These are phyloP conservation scores for Pseudogymnoascus sp. DNA, from an alignment of 2,329 filamentous ascomycete species.

Conservation along the genomic window DNA sequence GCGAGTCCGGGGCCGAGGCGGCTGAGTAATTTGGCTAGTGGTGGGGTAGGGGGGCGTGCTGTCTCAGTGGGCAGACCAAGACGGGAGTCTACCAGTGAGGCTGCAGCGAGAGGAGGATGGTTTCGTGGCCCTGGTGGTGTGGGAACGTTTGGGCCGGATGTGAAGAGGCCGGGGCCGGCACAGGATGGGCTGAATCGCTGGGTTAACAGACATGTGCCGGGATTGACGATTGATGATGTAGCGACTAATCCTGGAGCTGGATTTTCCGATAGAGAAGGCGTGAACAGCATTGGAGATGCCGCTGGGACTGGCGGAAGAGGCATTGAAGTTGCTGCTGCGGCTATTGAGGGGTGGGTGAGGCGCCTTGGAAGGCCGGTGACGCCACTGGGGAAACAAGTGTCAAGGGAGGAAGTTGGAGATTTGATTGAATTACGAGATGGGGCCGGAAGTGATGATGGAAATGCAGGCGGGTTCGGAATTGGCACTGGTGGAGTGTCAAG, in stretches of 20 bases:
- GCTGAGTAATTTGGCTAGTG: slow-evolving; percentile 26
- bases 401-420: slow-evolving; percentile 46
- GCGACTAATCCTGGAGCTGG: slow-evolving; percentile 26
- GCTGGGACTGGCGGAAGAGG: slow-evolving; percentile 30
- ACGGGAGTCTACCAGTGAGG: slow-evolving; percentile 29
- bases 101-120: slow-evolving; percentile 44
- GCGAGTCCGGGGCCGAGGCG: slow-evolving; percentile 18
- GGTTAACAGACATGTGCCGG: slow-evolving; percentile 31
- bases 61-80: not conserved
- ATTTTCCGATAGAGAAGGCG: slow-evolving; percentile 18
- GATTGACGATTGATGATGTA: slow-evolving; percentile 18
- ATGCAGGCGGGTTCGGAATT: slow-evolving; percentile 22
- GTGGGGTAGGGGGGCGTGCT: slow-evolving; percentile 25
- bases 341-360: slow-evolving; percentile 83
- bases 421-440: slow-evolving; percentile 65
- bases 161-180: slow-evolving; percentile 70
- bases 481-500: slow-evolving; percentile 17
- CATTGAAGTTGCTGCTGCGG: slow-evolving; percentile 64
- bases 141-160: slow-evolving; percentile 65
- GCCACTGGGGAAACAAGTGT: slow-evolving; percentile 33
- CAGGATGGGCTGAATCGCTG: slow-evolving; percentile 75
- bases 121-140: slow-evolving; percentile 83
- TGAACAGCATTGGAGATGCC: slow-evolving; percentile 42
- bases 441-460: slow-evolving; percentile 47
- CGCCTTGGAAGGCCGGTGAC: slow-evolving; percentile 53